Evolutionary conservation across 495 filamentous ascomycete genomes (phyloP), one percentile per base, ranked within the genome.

Genomic region (Penicillium soppii): DNA sequence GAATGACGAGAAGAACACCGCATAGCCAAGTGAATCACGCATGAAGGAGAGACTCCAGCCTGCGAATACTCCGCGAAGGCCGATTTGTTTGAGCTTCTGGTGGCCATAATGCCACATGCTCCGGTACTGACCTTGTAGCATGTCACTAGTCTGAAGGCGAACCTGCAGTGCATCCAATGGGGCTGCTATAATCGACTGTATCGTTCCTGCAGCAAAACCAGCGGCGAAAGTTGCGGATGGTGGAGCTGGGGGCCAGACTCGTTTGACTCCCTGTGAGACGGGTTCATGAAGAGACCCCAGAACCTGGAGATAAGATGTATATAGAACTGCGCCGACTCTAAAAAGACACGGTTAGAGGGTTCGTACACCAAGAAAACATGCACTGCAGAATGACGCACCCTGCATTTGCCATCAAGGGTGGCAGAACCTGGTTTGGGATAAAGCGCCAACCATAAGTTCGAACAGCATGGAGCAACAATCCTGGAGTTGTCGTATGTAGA

Each of bases 101-200:
- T 69, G 69, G 3, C 83, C 82, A 56, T 94, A 96, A 2, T 83
- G 74, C 89, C 89, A 96, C 82, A 96, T 90, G 59, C 80, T 91
- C 53, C 77, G 81, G 55, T 90, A 89, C 48, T 80, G 81, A 6
- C 82, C 82, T 48, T 81, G 73, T 7, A 89, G 70, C 53, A 91
- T 80, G 39, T 90, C 85, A 41, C 72, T 75, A 36, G 86, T 84
- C 41, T 86, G 83, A 54, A 91, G 88, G 36, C 91, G 82, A 20
- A 90, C 83, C 62, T 91, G 87, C 6, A 96, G 77, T 4, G 91
- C 91, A 63, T 96, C 91, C n/a, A 96, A 74, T 2, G 91, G 91
- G 0, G 91, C 90, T 0, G 91, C 91, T 19, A 92, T 68, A 21
- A 95, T 59, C 21, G 86, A 90, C 66, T 95, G 90, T 8, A 95